Base-by-base conservation (phyloP, 1,284 basidiomycete species). In the Boletus mariae region DNA sequence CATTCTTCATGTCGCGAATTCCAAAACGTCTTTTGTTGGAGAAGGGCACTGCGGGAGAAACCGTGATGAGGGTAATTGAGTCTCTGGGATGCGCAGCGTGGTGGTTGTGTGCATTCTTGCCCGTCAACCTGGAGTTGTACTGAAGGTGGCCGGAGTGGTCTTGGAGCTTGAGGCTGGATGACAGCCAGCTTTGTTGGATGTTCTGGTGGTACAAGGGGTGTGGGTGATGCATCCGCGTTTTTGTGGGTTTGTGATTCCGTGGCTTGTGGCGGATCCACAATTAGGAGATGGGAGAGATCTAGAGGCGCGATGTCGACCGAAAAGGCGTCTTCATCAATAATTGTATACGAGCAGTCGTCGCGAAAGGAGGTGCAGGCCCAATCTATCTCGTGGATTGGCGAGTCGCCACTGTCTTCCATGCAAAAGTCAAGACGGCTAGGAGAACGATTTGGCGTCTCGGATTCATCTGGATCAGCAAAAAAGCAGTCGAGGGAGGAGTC, bases 11-110 rank as follows among this genome's bases (percentile, higher is more conserved):
- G 74, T 12, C 82, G 75, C 5, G 69, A 60, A 31, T 72, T 69
- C 84, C 84, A 87, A 59, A 86, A 77, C 63, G 71, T 78, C 60
- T 84, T 86, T 54, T 77, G 65, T 59, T 84, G 76, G 8, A 73
- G 65, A 37, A 86, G 73, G 1, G 80, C 78, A 56, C 78, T 78
- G 17, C 78, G 75, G 11, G 84, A 87, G 53, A 80, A 74, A 2
- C 84, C 84, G 58, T 79, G 83, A 53, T 85, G 71, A 5, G 65
- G 54, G 52, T 68, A 64, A 29, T 56, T 55, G 31, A 63, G 61
- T 46, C 65, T 62, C 45, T 60, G 65, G 0, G 38, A 17, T 20
- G 57, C 15, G 25, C 28, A 26, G 20, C 51, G 56, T n/a, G 53
- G 29, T 9, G 53, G 56, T 9, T 41, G 53, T 1, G 31, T 31